Evolutionary conservation across 108 stramenopile genomes (phyloP), one percentile per base, ranked within the genome.

Genomic region (Skeletonema costatum): DNA sequence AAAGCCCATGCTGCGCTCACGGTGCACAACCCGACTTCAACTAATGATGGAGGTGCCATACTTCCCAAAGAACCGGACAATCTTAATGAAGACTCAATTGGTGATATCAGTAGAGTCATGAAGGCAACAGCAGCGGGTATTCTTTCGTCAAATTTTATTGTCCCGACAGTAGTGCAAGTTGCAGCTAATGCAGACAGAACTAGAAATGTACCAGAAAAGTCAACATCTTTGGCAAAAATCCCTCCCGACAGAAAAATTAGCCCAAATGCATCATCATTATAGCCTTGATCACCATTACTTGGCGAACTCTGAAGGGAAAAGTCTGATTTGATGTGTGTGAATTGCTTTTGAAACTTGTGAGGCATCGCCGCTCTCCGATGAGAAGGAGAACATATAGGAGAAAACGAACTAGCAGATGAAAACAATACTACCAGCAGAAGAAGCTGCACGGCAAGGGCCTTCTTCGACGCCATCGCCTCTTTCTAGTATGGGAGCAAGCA

Each of bases 251-350:
- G 35, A 61, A 88, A 86, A 2, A 88, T 70, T 5, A 88, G 73
- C 10, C 88, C 88, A 68, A 88, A 88, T 3, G 88, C 88, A 71
- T 88, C 88, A 72, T 88, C 88, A 53, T 88, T 88, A 81, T 88
- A 88, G 31, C 68, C 60, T 17, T 62, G 44, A 29, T 46, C 51
- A 5, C 33, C 63, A 36, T 74, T 25, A 4, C 25, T 56, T 4
- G 53, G 53, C 2, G 53, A 56, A 21, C 4, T 56, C 0, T 56
- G 21, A 56, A 56, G 53, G 25, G 53, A 9, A 10, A 29, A 8
- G 4, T 8, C 19, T 2, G 53, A 56, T 56, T 25, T 25, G 2
- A 25, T 56, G 5, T 10, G 53, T 29, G 5, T n/a, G 8, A 56
- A n/a, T 46, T 46, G 44, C 25, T 19, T 50, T 19, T 50, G 9